Evolutionary conservation across 352 stramenopile species (phyloP).

Genomic region (Globisporangium splendens): DNA sequence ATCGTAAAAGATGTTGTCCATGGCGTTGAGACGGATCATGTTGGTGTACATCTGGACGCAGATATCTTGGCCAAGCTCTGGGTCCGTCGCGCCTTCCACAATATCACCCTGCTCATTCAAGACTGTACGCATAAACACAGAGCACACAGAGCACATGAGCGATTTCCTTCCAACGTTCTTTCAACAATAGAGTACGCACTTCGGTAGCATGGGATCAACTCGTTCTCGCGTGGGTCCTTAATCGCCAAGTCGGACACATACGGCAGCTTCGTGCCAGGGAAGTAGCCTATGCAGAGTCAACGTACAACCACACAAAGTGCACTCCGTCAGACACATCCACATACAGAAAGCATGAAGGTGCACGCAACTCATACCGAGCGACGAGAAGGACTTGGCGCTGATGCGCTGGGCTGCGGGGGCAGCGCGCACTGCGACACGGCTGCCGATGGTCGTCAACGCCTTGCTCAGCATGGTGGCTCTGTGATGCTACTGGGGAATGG

Average conservation of each 20-base stretch:
- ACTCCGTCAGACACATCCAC: not conserved
- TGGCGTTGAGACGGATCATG: slow-evolving; percentile 86
- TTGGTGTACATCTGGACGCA: slow-evolving; percentile 86
- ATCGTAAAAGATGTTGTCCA: slow-evolving; percentile 98
- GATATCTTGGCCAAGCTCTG: slow-evolving; percentile 71
- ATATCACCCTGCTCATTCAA: slow-evolving; percentile 84
- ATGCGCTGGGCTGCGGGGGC: not conserved
- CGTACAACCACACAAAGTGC: not conserved
- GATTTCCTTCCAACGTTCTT: not conserved
- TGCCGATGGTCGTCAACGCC: slow-evolving; percentile 13
- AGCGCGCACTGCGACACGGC: slow-evolving; percentile 6
- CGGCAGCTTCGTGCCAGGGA: slow-evolving; percentile 83
- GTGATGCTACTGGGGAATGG: not conserved
- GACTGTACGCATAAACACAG: slow-evolving; percentile 41
- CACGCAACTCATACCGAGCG: slow-evolving; percentile 20
- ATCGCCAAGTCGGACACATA: slow-evolving; percentile 89
- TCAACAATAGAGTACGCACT: slow-evolving; percentile 49
- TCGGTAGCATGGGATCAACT: slow-evolving; percentile 87
- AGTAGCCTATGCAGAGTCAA: slow-evolving; percentile 33
- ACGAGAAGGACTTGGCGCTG: slow-evolving; percentile 19
- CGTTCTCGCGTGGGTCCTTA: slow-evolving; percentile 77
- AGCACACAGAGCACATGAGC: not conserved
- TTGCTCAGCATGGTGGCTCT: slow-evolving; percentile 11
- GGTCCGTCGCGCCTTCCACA: slow-evolving; percentile 62
- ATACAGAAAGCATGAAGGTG: not conserved